Evolutionary conservation across 202 grass and related monocot genomes (phyloP).

Genomic region (Carex arenaria): DNA sequence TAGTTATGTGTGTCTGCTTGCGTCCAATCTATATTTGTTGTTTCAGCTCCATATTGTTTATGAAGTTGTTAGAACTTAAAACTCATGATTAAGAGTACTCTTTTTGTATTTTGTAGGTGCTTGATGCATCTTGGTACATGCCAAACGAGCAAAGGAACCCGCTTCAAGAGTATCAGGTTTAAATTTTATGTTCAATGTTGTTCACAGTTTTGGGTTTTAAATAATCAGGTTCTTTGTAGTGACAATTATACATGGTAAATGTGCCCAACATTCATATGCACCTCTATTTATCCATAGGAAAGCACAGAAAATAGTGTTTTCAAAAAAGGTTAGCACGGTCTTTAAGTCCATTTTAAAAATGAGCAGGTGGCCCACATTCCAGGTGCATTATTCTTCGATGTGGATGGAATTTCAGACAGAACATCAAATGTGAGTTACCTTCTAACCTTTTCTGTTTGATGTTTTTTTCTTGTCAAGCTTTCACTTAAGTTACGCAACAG

Average conservation of each 20-base stretch:
- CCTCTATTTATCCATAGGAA: neutral
- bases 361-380: constrained; percentile 92
- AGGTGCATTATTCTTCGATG: constrained; percentile 86
- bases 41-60: neutral
- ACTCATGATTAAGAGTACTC: neutral
- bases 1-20: neutral
- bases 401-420: constrained; percentile 89
- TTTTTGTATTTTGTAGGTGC: constrained; percentile 36
- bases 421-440: constrained; percentile 57
- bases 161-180: constrained; percentile 92
- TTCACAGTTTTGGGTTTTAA: constrained; percentile 2
- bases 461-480: neutral
- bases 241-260: neutral
- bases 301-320: neutral
- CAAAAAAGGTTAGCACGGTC: neutral
- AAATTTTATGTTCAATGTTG: neutral
- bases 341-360: neutral
- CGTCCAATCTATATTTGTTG: neutral
- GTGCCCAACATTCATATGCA: neutral
- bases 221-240: neutral
- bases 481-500: neutral
- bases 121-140: constrained; percentile 99
- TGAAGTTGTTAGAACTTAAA: neutral
- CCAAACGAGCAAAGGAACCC: constrained; percentile 77
- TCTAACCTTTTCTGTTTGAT: neutral